Evolutionary conservation across 2,329 filamentous ascomycete species (phyloP), one percentile per base, ranked within the genome.

Genomic region (Macroventuria anomochaeta): DNA sequence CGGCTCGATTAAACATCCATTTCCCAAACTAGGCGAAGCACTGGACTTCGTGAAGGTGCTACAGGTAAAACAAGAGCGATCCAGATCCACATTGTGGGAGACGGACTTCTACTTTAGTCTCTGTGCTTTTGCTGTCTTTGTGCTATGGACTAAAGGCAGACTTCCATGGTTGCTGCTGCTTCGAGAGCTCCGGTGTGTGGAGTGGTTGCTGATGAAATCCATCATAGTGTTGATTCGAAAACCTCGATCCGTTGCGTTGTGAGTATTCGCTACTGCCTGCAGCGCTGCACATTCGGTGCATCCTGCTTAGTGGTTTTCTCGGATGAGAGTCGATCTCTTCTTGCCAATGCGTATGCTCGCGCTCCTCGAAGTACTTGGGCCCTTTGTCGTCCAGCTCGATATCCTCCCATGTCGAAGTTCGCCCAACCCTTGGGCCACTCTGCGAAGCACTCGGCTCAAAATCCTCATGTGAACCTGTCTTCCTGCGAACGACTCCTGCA

Each of bases 141-240:
- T 18, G 8, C 34, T 31, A 53, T 0, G 50, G 43, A 21, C 44
- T 44, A n/a, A 48, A 54, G 2, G 44, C 51, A 29, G 51, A 48
- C 13, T 36, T 54, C 20, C 39, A 54, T 20, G 25, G 44, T 25
- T 48, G 43, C 18, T 48, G 51, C 28, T 54, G 51, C 7, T 17
- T 50, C 15, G 29, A 44, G 2, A 50, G 20, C 5, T 50, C 40
- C 11, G 40, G 52, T 5, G 40, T 55, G 13, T 55, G 41, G 5
- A 55, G 46, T 8, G 34, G 36, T 21, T 55, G 46, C 23, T 38
- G 46, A 15, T 50, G 46, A 15, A 50, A 55, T 0, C 52, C 52
- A 11, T 54, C 51, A 2, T 50, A 28, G 5, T 5, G 20, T 7
- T 11, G 29, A 33, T 15, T 26, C 3, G 43, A 40, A 7, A 39